phyloP scores from a whole-genome alignment of 345 rosid species.

The Moringa oleifera region DNA sequence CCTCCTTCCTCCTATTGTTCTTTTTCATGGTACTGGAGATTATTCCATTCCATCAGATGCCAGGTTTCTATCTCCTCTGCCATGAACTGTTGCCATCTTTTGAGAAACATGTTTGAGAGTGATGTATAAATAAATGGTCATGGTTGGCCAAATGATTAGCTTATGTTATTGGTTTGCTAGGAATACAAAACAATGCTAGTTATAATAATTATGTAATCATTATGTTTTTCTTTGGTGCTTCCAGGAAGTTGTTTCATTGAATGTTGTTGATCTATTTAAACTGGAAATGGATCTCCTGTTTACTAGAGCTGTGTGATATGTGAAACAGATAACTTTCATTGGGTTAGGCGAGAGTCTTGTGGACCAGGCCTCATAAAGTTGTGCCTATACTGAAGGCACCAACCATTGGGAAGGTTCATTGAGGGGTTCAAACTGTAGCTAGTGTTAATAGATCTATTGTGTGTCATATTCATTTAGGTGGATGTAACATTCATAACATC shows the following conservation, averaged over 20 bases:
- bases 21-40: constrained; percentile 94
- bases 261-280: neutral
- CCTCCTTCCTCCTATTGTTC: constrained; percentile 70
- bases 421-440: no score
- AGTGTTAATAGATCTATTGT: no score
- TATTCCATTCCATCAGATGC: constrained; percentile 89
- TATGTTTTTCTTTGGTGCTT: neutral
- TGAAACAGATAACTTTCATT: no score
- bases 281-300: no score
- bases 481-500: no score
- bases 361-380: neutral
- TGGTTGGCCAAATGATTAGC: no score
- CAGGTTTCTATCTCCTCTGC: constrained; percentile 48
- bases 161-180: neutral
- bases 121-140: no score
- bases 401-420: no score
- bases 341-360: neutral
- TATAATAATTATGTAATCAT: no score
- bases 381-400: neutral
- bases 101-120: neutral
- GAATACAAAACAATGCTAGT: neutral
- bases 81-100: neutral
- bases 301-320: no score
- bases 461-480: no score
- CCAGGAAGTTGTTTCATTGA: neutral